Evolutionary conservation across 306 rosid species (phyloP), one percentile per base, ranked within the genome.

Genomic region (Glycyrrhiza uralensis): DNA sequence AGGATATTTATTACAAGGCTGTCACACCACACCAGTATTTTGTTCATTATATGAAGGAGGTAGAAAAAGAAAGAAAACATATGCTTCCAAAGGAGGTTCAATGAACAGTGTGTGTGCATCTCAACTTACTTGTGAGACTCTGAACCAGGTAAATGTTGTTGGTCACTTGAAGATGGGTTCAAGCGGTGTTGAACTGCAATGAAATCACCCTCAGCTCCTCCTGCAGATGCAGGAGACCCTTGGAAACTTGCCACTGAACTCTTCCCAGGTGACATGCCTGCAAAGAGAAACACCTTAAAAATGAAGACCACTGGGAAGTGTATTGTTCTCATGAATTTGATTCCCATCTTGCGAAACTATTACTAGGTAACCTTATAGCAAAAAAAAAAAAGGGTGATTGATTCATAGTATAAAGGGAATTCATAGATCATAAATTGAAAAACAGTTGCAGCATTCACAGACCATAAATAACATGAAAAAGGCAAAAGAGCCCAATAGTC

Each of bases 221-320:
- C 84, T 30, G 82, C 64, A 5, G 92, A 72, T 45, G 61, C 66
- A 26, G 91, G 91, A 79, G 92, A 86, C 20, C 90, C 93, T 39
- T 83, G 86, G 72, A 89, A 79, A 59, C 56, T 80, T 50, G 51
- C 39, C 36, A 72, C 65, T 39, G 91, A 73, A 68, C 77, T 76
- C 46, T 70, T 84, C 46, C 83, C 74, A 68, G 91, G 83, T 2
- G 90, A 87, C 80, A 89, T 81, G 72, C 93, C 97, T 92, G 86
- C 75, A 77, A 26, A 72, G 68, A 51, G 38, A 80, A n/a, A 74
- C 66, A 56, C 22, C n/a, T 57, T 38, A 54, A 71, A 66, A 72
- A 58, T 13, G 30, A 59, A 57, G 4, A 50, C 18, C 52, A 23
- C 38, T 1, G n/a, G 6, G 4, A 5, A 60, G 33, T 62, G 24